Base-by-base conservation (phyloP, 2,329 filamentous ascomycete genomes). In the Moelleriella libera region DNA sequence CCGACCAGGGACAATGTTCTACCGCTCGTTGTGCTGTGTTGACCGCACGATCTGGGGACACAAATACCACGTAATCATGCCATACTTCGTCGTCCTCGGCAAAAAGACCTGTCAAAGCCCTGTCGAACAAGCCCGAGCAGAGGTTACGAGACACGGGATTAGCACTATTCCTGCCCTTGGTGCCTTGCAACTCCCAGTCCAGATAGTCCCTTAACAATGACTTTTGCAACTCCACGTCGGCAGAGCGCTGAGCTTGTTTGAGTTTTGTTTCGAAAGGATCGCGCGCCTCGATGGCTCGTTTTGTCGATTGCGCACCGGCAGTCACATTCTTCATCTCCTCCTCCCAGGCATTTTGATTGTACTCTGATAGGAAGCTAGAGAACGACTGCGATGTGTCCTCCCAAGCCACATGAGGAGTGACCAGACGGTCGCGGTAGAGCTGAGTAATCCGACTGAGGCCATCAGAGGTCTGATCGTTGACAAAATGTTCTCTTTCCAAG, bases 1-100 rank as follows among this genome's bases (percentile, higher is more conserved):
- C 92, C 6, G 88, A 94, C 84, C 88, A 94, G 2, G 92, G 89
- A 56, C 90, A 95, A 63, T 97, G 92, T 42, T 82, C 78, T 8
- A 89, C 92, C 10, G 88, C 88, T 53, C 88, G 78, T 56, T 88
- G 82, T 2, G 94, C 71, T 6, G 90, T 75, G 44, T 86, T 76
- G 8, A 94, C 73, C 39, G 85, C 42, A 52, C 66, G 53, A 54
- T 60, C 54, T 63, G 67, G 47, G n/a, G 70, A 73, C 44, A 92
- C 67, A 53, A 88, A 88, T 51, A 88, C 83, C 30, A 87, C 70
- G 56, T 88, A 87, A 54, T 94, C 88, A 58, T 84, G 80, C 90
- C 90, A 97, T 42, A 85, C 74, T 11, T 75, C 71, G 39, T 88
- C 77, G 55, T 90, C 82, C 1, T 80, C 79, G 3, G 85, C 79